A percentile compares a stretch with the other conserved stretches of the same genome.
These are phyloP conservation scores for Trapa bicornis DNA, from an alignment of 345 rosid genomes.

Conservation along the genomic window DNA sequence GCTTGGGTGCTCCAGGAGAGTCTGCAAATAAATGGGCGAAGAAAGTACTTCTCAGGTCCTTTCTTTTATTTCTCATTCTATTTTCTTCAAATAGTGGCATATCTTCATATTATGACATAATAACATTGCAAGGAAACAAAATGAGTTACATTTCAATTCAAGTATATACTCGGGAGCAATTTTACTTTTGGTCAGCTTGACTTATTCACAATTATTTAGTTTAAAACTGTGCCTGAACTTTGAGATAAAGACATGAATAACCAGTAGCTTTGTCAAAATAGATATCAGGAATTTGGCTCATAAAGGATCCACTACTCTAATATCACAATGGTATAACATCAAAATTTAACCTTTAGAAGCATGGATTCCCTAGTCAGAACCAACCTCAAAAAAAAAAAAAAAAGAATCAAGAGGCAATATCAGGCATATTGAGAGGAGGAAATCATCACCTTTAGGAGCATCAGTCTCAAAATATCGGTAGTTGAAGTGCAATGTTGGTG, in stretches of 20 bases:
- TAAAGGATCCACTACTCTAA: not conserved
- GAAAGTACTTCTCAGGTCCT: not conserved
- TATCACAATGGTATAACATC: not conserved
- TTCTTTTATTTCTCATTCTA: not conserved
- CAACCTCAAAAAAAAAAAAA: too few relatives aligned
- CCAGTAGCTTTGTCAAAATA: not conserved
- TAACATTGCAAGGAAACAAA: not conserved
- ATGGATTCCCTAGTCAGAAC: too few relatives aligned
- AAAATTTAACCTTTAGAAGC: too few relatives aligned
- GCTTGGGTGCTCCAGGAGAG: constrained; percentile 89
- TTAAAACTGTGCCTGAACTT: not conserved
- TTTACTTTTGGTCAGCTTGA: not conserved
- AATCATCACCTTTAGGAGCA: constrained; percentile 58
- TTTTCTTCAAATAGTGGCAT: not conserved
- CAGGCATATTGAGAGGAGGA: not conserved
- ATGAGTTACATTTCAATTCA: not conserved
- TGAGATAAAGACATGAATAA: not conserved
- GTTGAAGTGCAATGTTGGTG: constrained; percentile 81
- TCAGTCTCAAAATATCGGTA: constrained; percentile 77
- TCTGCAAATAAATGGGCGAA: constrained; percentile 21
- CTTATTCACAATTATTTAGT: not conserved
- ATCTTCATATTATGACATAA: not conserved
- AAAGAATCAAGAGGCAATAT: not conserved
- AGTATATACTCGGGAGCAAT: not conserved
- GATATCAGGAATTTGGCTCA: not conserved